phyloP scores from a whole-genome alignment of 208 protist species.

The Leishmania turanica region DNA sequence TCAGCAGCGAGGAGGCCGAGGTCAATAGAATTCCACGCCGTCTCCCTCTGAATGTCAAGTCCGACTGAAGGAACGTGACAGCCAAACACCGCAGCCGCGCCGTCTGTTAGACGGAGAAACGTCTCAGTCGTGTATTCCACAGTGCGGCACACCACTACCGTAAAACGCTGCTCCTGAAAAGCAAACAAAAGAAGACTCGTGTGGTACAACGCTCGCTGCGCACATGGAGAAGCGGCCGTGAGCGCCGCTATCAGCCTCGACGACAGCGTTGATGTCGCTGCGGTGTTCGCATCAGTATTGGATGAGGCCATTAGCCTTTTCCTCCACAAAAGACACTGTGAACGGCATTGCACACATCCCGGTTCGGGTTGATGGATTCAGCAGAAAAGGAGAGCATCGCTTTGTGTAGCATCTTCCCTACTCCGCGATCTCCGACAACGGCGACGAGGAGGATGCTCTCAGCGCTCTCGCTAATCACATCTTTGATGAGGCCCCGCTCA shows the following conservation, averaged over 20 bases:
- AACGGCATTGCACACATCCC: conserved; percentile 45
- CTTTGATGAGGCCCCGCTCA: conserved; percentile 32
- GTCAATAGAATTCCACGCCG: conserved; percentile 15
- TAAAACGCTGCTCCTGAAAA: conserved; percentile 47
- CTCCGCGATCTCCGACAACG: conserved; percentile 25
- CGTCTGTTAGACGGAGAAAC: conserved; percentile 37
- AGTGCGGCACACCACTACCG: conserved; percentile 42
- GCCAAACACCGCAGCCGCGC: conserved; percentile 36
- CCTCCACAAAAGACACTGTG: conserved; percentile 64
- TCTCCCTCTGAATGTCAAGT: conserved; percentile 34
- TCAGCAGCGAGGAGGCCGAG: conserved; percentile 13
- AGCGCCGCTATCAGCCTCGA: conserved; percentile 50
- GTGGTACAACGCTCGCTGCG: conserved; percentile 45
- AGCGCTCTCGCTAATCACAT: conserved; percentile 33
- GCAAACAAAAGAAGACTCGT: conserved; percentile 32
- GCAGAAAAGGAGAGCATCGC: conserved; percentile 47
- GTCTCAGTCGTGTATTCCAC: conserved; percentile 28
- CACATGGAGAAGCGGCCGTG: conserved; percentile 50
- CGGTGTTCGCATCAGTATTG: conserved; percentile 64
- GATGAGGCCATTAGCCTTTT: conserved; percentile 44
- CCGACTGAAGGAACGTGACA: conserved; percentile 43
- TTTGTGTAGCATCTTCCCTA: conserved; percentile 42
- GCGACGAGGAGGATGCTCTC: conserved; percentile 47
- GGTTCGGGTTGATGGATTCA: conserved; percentile 24
- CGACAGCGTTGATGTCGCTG: conserved; percentile 52